phyloP scores from a whole-genome alignment of 768 basidiomycete genomes.

The Rubroboletus satanas region DNA sequence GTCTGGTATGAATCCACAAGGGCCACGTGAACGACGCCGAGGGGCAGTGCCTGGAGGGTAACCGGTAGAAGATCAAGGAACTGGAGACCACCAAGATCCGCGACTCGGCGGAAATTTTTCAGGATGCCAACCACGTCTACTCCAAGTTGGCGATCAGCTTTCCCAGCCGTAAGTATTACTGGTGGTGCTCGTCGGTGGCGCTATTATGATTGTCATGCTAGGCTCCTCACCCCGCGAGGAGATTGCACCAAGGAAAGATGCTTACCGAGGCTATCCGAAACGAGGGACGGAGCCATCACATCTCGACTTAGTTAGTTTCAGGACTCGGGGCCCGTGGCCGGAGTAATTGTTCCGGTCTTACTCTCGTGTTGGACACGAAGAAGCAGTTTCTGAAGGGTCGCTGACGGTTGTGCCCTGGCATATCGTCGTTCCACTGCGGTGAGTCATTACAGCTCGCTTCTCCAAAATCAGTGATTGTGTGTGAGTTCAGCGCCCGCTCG shows the following conservation, averaged over 20 bases:
- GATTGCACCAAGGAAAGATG: neutral
- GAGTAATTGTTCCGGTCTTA: neutral
- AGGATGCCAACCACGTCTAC: neutral
- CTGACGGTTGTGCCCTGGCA: neutral
- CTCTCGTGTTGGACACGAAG: neutral
- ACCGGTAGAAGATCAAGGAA: no score
- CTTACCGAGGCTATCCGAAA: no score
- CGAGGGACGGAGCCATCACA: neutral
- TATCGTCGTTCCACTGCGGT: neutral
- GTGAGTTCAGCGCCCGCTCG: no score
- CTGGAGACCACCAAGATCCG: neutral
- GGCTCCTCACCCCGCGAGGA: no score
- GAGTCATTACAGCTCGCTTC: neutral
- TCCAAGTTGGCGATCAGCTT: neutral
- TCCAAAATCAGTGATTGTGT: neutral
- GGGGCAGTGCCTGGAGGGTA: neutral
- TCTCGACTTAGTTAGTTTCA: neutral
- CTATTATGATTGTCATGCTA: neutral
- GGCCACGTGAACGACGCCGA: neutral
- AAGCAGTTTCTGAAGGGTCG: neutral
- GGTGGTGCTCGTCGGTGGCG: neutral
- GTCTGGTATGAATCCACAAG: neutral
- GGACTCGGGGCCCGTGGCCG: no score
- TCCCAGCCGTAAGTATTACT: neutral
- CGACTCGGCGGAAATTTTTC: neutral